Evolutionary conservation across 2,329 filamentous ascomycete genomes (phyloP).

Genomic region (Trichoderma brevicompactum): DNA sequence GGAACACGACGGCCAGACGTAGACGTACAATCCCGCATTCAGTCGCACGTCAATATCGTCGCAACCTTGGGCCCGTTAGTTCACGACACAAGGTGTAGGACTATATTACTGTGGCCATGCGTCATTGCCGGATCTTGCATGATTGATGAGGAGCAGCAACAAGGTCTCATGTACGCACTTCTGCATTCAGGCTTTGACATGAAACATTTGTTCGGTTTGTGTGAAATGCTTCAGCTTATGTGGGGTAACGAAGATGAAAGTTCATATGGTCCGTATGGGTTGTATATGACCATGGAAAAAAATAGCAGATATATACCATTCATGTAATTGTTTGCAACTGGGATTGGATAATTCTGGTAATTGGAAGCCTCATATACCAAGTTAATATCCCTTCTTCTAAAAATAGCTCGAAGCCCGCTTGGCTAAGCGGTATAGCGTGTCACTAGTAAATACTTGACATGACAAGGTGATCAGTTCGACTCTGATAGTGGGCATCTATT

Average conservation of each 20-base stretch:
- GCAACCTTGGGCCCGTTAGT: neutral
- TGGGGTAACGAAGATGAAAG: constrained; percentile 5
- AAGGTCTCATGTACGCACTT: neutral
- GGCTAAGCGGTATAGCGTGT: constrained; percentile 29
- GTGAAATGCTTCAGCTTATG: neutral
- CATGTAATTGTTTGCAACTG: too few species aligned
- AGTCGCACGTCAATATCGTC: neutral
- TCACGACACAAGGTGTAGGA: neutral
- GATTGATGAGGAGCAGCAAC: neutral
- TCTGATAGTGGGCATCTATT: constrained; percentile 28
- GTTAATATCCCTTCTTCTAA: neutral
- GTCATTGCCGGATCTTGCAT: constrained; percentile 9
- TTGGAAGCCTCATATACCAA: neutral
- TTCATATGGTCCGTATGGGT: constrained; percentile 11
- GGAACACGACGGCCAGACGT: neutral
- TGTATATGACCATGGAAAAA: too few species aligned
- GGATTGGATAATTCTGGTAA: neutral
- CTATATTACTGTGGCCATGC: constrained; percentile 2
- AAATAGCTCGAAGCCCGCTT: constrained; percentile 19
- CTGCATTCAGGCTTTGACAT: constrained; percentile 1
- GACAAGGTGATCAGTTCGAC: constrained; percentile 29
- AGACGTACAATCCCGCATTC: neutral
- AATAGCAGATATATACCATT: too few species aligned
- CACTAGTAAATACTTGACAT: constrained; percentile 26
- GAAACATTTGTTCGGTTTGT: constrained; percentile 7